Conservation (phyloP, 129 eudicot species). For the Lonicera japonica region DNA sequence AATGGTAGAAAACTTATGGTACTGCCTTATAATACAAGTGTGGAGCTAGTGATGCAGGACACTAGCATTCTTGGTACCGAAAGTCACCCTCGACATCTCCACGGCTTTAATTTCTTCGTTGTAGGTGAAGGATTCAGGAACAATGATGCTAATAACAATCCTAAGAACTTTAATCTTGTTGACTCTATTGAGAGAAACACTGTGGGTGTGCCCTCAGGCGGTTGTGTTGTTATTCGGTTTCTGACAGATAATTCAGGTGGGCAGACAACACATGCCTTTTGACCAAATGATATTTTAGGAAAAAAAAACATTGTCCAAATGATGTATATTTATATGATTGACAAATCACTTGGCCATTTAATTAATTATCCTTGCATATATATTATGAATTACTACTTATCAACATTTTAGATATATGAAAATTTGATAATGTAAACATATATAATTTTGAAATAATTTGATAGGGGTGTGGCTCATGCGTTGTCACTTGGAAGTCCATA, state of each 20-base stretch:
- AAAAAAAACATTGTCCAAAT: no score
- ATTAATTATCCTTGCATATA: no score
- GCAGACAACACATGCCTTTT: neutral
- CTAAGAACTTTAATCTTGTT: constrained; percentile 33
- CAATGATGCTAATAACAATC: constrained; percentile 27
- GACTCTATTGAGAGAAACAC: constrained; percentile 59
- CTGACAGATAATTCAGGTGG: constrained; percentile 45
- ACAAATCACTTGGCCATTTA: no score
- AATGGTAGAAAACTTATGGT: no score
- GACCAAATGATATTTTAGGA: no score
- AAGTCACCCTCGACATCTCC: constrained; percentile 56
- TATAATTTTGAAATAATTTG: no score
- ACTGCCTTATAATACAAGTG: no score
- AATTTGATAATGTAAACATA: no score
- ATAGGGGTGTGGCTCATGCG: constrained; percentile 48
- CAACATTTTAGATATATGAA: no score
- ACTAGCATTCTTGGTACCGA: constrained; percentile 51
- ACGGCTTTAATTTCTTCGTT: constrained; percentile 54
- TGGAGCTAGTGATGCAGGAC: constrained; percentile 52
- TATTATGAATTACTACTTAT: no score
- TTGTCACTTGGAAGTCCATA: constrained; percentile 38
- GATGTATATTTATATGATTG: no score
- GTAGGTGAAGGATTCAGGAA: constrained; percentile 57
- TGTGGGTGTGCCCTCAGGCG: constrained; percentile 55
- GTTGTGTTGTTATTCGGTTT: constrained; percentile 50